A percentile compares a stretch with the other conserved stretches of the same genome.
These are phyloP conservation scores for Termitomyces sp. DNA, from an alignment of 768 basidiomycete genomes.

Conservation along the genomic window DNA sequence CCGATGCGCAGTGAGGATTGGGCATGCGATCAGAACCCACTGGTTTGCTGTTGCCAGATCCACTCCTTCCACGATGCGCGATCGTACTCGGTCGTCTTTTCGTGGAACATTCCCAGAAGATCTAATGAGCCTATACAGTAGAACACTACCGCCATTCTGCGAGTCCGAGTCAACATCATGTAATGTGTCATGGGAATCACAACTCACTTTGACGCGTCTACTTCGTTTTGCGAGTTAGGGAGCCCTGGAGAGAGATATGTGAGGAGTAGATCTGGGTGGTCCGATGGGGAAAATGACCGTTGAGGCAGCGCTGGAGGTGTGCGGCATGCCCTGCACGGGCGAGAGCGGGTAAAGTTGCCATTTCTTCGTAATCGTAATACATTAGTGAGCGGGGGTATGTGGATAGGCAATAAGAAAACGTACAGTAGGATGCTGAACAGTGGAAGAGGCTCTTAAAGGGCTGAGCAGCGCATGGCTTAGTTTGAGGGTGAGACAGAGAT, in stretches of 20 bases:
- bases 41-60: conserved; percentile 86
- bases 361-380: conserved; percentile 13
- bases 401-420: not conserved
- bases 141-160: conserved; percentile 80
- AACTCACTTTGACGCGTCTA: conserved; percentile 69
- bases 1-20: not conserved
- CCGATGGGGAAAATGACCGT: conserved; percentile 29
- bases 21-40: conserved; percentile 41
- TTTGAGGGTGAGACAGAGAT: conserved; percentile 13
- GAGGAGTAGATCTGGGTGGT: not conserved
- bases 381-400: not conserved
- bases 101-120: conserved; percentile 53
- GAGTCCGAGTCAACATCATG: not conserved
- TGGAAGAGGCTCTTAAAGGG: conserved; percentile 13
- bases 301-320: conserved; percentile 67
- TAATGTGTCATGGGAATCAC: not conserved
- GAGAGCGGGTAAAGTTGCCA: conserved; percentile 29
- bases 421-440: not conserved
- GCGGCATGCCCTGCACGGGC: conserved; percentile 51
- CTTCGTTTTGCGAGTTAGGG: conserved; percentile 61
- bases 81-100: conserved; percentile 46
- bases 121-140: conserved; percentile 88
- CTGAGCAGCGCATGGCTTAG: conserved; percentile 11
- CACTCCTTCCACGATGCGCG: conserved; percentile 70
- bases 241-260: conserved; percentile 36